Evolutionary conservation across 768 basidiomycete genomes (phyloP), one percentile per base, ranked within the genome.

Genomic region (Boletellus sp.): DNA sequence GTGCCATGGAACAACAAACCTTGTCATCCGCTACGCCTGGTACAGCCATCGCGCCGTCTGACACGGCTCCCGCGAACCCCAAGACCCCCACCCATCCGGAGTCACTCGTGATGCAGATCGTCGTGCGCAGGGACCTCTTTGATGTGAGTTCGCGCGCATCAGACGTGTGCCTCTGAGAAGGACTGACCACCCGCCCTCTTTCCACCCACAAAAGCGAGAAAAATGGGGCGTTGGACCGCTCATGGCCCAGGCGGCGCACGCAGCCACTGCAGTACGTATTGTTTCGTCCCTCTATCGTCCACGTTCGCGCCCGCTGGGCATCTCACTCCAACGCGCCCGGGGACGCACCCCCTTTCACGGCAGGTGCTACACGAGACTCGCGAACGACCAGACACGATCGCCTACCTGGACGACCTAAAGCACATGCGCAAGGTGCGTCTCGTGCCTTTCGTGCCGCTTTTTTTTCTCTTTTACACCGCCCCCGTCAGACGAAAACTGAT

Each of bases 141-240:
- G 70, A 72, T 34, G 74, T 74, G 37, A 54, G 73, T 65, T 10
- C 4, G 19, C 20, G 12, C n/a, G 22, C 13, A 16, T 31, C 28
- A 28, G 28, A 28, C 6, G 26, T 10, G 26, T 16, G 1, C 38
- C 36, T 10, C 28, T 11, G 8, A 4, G 24, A 19, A 4, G 16
- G 39, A 41, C 28, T 22, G 16, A 42, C 20, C 10, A 23, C 9
- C 38, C 35, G 32, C 32, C 13, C 39, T 10, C 22, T 24, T 17
- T 40, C 31, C 28, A 28, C 28, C 12, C 38, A 10, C 12, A n/a
- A 44, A 50, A 75, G 72, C 63, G 62, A 19, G 73, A 72, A 45
- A 72, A 68, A 6, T 76, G 75, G 71, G 74, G 74, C 1, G 60
- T 71, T 4, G 74, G 74, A 11, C 72, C 74, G 13, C 64, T 75